Conservation (phyloP, 495 filamentous ascomycete species). For the Tetracladium marchalianum region DNA sequence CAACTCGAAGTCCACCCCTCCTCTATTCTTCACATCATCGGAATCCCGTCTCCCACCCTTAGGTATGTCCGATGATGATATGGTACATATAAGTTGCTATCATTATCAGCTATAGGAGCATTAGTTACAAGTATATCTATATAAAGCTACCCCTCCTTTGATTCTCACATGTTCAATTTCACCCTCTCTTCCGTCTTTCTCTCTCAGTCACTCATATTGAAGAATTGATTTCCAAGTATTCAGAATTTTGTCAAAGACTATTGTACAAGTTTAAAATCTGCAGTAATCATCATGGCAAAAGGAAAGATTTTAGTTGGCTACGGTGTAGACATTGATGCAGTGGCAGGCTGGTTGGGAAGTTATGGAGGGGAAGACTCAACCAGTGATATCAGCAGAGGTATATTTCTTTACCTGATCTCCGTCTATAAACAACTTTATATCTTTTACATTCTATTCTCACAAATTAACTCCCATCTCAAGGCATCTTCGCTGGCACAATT, state of each 20-base stretch:
- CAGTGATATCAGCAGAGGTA: conserved; percentile 57
- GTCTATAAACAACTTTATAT: not conserved
- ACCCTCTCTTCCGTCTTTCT: not conserved
- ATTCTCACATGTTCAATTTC: not conserved
- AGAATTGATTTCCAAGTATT: not conserved
- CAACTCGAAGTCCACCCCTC: too few relatives aligned
- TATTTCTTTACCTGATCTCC: not conserved
- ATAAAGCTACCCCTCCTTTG: conserved; percentile 5
- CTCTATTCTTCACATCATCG: too few relatives aligned
- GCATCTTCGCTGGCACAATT: conserved; percentile 63
- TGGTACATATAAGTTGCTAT: too few relatives aligned
- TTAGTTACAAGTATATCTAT: not conserved
- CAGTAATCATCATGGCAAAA: conserved; percentile 39
- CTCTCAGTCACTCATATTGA: not conserved
- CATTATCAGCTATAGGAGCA: conserved; percentile 1
- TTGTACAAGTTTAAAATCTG: not conserved
- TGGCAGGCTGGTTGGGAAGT: conserved; percentile 62
- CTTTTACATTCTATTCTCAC: not conserved
- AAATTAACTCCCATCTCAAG: conserved; percentile 21
- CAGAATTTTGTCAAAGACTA: too few relatives aligned
- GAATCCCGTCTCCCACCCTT: too few relatives aligned
- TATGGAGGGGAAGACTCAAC: conserved; percentile 65
- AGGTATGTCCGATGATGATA: too few relatives aligned
- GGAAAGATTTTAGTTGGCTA: conserved; percentile 47
- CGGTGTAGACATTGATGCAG: conserved; percentile 58